Evolutionary conservation across 176 grass and related monocot species (phyloP).

Genomic region (Oryza glumipatula): DNA sequence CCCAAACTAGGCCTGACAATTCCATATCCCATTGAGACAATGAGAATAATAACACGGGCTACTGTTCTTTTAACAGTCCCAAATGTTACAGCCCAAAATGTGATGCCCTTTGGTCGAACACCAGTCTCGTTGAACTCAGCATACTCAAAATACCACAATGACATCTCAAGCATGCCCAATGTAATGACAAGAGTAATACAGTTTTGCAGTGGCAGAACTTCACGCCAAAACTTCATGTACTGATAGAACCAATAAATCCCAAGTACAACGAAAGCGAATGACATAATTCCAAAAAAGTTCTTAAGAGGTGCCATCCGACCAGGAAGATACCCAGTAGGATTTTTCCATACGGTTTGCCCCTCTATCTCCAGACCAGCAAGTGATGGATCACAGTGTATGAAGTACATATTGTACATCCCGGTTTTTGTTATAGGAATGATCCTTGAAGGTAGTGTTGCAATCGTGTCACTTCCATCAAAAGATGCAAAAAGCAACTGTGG

Average conservation of each 20-base stretch:
- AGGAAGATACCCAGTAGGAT: slow-evolving; percentile 89
- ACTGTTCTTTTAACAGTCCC: slow-evolving; percentile 92
- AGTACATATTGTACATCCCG: slow-evolving; percentile 99
- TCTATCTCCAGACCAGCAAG: slow-evolving; percentile 81
- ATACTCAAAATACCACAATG: slow-evolving; percentile 99
- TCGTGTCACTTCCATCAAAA: slow-evolving; percentile 74
- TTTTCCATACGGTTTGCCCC: slow-evolving; percentile 98
- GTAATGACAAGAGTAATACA: slow-evolving; percentile 98
- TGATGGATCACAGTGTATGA: slow-evolving; percentile 82
- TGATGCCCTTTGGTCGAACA: slow-evolving; percentile 79
- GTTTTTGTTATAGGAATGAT: slow-evolving; percentile 76
- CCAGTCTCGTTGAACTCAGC: slow-evolving; percentile 94
- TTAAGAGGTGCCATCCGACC: slow-evolving; percentile 97
- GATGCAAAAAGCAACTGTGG: slow-evolving; percentile 75
- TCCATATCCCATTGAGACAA: slow-evolving; percentile 95
- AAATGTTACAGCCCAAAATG: slow-evolving; percentile 98
- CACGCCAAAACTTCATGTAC: slow-evolving; percentile 94
- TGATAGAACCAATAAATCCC: slow-evolving; percentile 97
- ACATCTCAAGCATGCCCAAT: slow-evolving; percentile 97
- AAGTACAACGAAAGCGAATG: slow-evolving; percentile 82
- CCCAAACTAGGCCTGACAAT: slow-evolving; percentile 94
- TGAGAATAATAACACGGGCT: slow-evolving; percentile 81
- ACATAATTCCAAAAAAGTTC: slow-evolving; percentile 97
- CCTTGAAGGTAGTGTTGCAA: slow-evolving; percentile 65
- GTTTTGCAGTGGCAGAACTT: slow-evolving; percentile 98